Evolutionary conservation across 2,329 filamentous ascomycete genomes (phyloP).

Genomic region (Claviceps purpurea): DNA sequence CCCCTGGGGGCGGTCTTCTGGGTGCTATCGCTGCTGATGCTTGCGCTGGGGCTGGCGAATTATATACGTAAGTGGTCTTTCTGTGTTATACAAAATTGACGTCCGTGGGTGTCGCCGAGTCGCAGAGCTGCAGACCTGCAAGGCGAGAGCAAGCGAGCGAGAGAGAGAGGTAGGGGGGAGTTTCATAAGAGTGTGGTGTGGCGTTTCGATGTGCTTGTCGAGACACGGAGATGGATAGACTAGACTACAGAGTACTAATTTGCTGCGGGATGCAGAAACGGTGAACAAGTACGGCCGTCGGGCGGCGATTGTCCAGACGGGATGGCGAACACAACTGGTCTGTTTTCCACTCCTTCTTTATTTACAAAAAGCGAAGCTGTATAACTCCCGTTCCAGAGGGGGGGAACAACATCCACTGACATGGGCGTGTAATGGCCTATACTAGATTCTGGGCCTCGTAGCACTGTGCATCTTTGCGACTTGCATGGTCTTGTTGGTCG

Average conservation of each 20-base stretch:
- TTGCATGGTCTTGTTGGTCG: conserved; percentile 47
- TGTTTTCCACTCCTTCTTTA: conserved; percentile 10
- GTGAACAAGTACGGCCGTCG: conserved; percentile 69
- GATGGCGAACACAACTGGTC: conserved; percentile 83
- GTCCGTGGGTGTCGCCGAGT: too few species aligned
- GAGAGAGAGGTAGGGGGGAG: too few species aligned
- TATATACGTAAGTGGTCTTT: conserved; percentile 49
- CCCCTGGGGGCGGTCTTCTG: conserved; percentile 86
- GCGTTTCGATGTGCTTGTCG: too few species aligned
- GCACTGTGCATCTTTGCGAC: conserved; percentile 51
- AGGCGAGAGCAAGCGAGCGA: too few species aligned
- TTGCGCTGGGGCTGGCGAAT: conserved; percentile 67
- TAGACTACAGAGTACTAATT: too few species aligned
- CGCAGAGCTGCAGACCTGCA: too few species aligned
- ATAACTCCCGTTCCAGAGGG: too few species aligned
- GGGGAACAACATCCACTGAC: not conserved
- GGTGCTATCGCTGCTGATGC: conserved; percentile 62
- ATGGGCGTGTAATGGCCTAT: too few species aligned
- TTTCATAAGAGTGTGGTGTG: too few species aligned
- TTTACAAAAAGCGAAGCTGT: too few species aligned
- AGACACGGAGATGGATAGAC: too few species aligned
- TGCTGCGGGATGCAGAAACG: conserved; percentile 31
- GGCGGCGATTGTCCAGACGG: conserved; percentile 77
- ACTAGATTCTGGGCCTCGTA: conserved; percentile 47
- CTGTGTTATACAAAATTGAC: too few species aligned